Percentiles rank a stretch among this genome's conserved stretches.
Evolutionary conservation across 2,329 filamentous ascomycete genomes (phyloP).

Genomic region (Zasmidium cellare): DNA sequence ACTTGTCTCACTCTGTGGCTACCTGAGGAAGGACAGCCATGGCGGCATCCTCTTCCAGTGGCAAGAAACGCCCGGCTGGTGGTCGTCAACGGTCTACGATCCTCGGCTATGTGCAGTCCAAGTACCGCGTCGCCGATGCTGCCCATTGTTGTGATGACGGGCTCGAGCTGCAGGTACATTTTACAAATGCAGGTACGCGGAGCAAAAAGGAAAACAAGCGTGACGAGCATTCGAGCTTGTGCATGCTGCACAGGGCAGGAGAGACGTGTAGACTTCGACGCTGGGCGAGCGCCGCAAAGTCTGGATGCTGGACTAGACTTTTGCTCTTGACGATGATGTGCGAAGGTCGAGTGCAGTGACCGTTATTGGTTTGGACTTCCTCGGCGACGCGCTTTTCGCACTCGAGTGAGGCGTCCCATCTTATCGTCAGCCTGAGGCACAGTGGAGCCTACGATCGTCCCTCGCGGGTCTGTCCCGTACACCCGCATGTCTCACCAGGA

Average conservation of each 20-base stretch:
- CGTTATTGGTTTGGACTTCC: not conserved
- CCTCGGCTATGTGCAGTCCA: constrained; percentile 4
- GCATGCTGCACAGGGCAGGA: constrained; percentile 1
- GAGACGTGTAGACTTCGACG: not conserved
- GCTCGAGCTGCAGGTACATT: constrained; percentile 4
- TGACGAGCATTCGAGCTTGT: not conserved
- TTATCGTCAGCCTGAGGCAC: constrained; percentile 1
- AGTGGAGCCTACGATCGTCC: not conserved
- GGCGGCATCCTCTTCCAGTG: not conserved
- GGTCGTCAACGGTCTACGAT: constrained; percentile 1
- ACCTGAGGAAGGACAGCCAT: not conserved
- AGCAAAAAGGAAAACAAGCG: not conserved
- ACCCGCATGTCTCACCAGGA: constrained; percentile 4
- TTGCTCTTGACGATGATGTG: not conserved
- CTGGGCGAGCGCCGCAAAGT: not conserved
- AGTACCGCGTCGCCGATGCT: not conserved
- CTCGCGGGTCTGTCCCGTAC: constrained; percentile 14
- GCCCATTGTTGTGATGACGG: not conserved
- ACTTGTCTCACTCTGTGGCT: not conserved
- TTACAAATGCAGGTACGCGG: constrained; percentile 8
- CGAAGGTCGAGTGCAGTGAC: not conserved
- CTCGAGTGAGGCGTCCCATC: not conserved
- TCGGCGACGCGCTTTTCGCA: not conserved
- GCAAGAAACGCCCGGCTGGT: not conserved
- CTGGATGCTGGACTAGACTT: not conserved